These are phyloP conservation scores for Lithohypha guttulata DNA, from an alignment of 2,329 filamentous ascomycete genomes.

Conservation along the genomic window DNA sequence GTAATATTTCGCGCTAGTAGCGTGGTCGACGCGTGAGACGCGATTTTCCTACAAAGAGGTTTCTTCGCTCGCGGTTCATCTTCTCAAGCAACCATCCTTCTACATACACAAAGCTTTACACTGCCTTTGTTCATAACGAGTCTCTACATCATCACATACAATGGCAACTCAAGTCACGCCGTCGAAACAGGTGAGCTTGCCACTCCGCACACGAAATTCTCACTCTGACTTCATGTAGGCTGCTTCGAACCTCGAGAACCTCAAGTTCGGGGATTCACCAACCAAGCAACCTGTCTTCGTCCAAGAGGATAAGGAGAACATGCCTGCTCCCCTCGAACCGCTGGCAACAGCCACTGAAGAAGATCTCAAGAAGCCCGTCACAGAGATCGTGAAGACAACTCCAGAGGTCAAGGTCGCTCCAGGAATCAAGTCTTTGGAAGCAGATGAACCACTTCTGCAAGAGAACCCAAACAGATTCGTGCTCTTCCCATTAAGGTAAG, in stretches of 20 bases:
- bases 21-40: too few species aligned
- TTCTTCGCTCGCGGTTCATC: too few species aligned
- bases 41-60: too few species aligned
- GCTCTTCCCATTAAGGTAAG: slow-evolving; percentile 82
- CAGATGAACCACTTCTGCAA: slow-evolving; percentile 79
- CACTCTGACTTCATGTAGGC: slow-evolving; percentile 48
- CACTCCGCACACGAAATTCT: slow-evolving; percentile 29
- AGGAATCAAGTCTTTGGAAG: slow-evolving; percentile 57
- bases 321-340: slow-evolving; percentile 41
- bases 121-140: slow-evolving; percentile 4
- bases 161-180: slow-evolving; percentile 71
- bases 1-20: too few species aligned
- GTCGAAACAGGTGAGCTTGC: slow-evolving; percentile 56
- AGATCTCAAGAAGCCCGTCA: slow-evolving; percentile 47
- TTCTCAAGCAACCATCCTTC: too few species aligned
- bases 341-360: slow-evolving; percentile 41
- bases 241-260: slow-evolving; percentile 71
- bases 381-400: slow-evolving; percentile 35
- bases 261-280: slow-evolving; percentile 83
- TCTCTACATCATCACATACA: slow-evolving; percentile 27
- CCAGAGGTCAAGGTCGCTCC: slow-evolving; percentile 37
- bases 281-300: slow-evolving; percentile 77
- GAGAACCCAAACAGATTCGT: slow-evolving; percentile 97
- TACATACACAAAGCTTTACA: too few species aligned
- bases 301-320: slow-evolving; percentile 68